Conservation (phyloP, 441 rosid genomes). For the Metrosideros polymorpha region DNA sequence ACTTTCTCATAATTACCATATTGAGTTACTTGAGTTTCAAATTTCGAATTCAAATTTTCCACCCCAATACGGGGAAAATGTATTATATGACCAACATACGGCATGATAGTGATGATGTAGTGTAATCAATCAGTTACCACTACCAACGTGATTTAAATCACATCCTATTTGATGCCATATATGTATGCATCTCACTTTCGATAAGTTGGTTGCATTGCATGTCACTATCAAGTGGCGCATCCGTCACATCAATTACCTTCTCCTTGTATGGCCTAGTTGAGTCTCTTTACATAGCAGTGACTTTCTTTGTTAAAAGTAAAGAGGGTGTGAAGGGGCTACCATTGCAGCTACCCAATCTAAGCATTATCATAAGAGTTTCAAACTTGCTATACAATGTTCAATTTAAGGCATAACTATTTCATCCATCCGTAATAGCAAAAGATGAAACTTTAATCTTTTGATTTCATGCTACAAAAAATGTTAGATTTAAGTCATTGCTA, state of each 20-base stretch:
- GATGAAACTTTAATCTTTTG: not conserved
- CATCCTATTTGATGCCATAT: not conserved
- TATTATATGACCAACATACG: not conserved
- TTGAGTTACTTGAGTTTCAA: not conserved
- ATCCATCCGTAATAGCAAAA: not conserved
- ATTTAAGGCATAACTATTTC: accelerated
- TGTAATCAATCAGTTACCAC: not conserved
- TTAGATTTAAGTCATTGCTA: not conserved
- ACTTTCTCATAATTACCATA: not conserved
- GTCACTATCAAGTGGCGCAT: not conserved
- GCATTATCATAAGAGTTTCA: not conserved
- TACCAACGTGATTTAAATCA: not conserved
- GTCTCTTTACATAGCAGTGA: not conserved
- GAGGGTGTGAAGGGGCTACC: too few species aligned
- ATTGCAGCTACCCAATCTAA: not conserved
- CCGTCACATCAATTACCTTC: not conserved
- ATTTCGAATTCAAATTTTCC: not conserved
- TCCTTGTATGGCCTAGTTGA: not conserved
- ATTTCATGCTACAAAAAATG: not conserved
- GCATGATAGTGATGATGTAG: not conserved
- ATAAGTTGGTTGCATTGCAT: not conserved
- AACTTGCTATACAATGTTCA: not conserved
- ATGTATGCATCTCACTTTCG: not conserved
- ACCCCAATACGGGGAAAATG: not conserved
- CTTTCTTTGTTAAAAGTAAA: not conserved